Percentiles rank a stretch among this genome's conserved stretches.
Evolutionary conservation across 306 rosid genomes (phyloP).

Genomic region (Inga oerstediana): DNA sequence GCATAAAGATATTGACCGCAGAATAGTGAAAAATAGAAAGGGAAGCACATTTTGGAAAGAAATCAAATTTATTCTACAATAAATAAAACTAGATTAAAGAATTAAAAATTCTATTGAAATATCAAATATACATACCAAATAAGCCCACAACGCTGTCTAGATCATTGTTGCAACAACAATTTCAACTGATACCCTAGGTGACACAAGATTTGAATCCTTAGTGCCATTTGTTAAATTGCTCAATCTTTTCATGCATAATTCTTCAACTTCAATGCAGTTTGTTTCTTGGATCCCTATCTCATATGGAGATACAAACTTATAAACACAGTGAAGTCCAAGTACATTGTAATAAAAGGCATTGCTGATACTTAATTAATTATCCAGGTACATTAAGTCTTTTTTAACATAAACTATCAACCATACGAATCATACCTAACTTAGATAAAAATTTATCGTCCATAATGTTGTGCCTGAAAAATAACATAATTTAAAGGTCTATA

Average conservation of each 20-base stretch:
- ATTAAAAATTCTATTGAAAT: slow-evolving; percentile 15
- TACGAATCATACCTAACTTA: slow-evolving; percentile 6
- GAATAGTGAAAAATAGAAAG: no score
- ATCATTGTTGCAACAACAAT: slow-evolving; percentile 79
- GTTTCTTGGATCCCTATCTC: slow-evolving; percentile 58
- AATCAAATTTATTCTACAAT: no score
- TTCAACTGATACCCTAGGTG: slow-evolving; percentile 56
- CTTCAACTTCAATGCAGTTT: slow-evolving; percentile 45
- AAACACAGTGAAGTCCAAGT: slow-evolving; percentile 24
- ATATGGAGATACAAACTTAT: slow-evolving; percentile 24
- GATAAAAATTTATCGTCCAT: slow-evolving; percentile 10
- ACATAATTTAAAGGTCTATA: not conserved
- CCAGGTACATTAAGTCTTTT: not conserved
- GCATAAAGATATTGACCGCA: no score
- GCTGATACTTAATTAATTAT: slow-evolving; percentile 12
- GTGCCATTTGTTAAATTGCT: slow-evolving; percentile 41
- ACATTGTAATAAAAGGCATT: slow-evolving; percentile 22
- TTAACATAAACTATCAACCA: not conserved
- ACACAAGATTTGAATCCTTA: slow-evolving; percentile 44
- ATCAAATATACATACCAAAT: slow-evolving; percentile 53
- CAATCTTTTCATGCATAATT: slow-evolving; percentile 41
- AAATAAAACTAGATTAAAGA: not conserved
- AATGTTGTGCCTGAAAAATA: not conserved
- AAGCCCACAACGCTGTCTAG: slow-evolving; percentile 89
- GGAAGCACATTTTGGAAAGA: no score